Evolutionary conservation across 2,329 filamentous ascomycete species (phyloP).

Genomic region (Colletotrichum sp.): DNA sequence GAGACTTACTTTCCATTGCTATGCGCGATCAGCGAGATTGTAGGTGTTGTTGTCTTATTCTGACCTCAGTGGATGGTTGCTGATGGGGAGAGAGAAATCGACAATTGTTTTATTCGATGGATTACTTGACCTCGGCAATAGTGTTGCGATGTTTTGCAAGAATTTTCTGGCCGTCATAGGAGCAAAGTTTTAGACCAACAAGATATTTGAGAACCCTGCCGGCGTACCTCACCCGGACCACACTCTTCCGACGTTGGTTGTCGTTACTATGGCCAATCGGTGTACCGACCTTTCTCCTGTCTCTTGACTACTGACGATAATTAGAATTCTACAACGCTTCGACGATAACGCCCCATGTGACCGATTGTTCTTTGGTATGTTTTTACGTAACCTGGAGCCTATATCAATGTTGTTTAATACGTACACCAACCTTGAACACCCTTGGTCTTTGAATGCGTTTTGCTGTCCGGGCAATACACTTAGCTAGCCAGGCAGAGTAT

Average conservation of each 20-base stretch:
- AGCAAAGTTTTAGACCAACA: neutral
- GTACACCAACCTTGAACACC: neutral
- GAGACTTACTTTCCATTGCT: neutral
- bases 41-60: neutral
- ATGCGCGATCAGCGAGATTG: neutral
- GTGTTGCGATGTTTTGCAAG: neutral
- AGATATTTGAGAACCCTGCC: neutral
- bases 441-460: neutral
- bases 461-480: neutral
- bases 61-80: neutral
- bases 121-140: neutral
- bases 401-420: neutral
- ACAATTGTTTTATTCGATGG: neutral
- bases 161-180: neutral
- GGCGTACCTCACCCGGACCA: neutral
- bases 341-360: accelerated
- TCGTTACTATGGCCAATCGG: neutral
- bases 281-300: neutral
- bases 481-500: neutral
- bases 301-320: neutral
- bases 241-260: neutral
- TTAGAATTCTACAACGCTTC: neutral
- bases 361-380: neutral
- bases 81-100: neutral
- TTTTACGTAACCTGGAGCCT: neutral